Percentiles rank a stretch among this genome's conserved stretches.
Conservation (phyloP, 495 filamentous ascomycete genomes). For the Extremus antarcticus region DNA sequence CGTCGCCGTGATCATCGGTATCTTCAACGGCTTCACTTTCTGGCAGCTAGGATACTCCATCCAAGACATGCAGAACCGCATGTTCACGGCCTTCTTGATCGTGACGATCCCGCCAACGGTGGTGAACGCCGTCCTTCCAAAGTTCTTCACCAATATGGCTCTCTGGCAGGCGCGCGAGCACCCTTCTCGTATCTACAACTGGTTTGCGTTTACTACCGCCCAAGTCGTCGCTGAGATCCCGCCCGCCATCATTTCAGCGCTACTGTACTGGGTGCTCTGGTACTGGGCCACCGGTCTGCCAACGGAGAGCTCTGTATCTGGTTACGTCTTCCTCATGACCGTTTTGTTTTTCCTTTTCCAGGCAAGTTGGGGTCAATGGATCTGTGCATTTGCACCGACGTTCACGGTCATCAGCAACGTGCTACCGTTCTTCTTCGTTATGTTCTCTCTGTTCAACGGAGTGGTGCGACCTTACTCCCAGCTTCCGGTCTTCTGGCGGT, state of each 20-base stretch:
- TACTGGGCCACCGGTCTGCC: slow-evolving; percentile 70
- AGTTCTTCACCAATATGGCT: slow-evolving; percentile 66
- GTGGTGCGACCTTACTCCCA: slow-evolving; percentile 39
- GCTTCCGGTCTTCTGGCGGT: slow-evolving; percentile 31
- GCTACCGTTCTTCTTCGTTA: slow-evolving; percentile 71
- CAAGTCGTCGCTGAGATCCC: slow-evolving; percentile 71
- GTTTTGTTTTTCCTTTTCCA: slow-evolving; percentile 75
- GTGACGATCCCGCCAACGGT: slow-evolving; percentile 60
- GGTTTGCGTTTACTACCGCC: slow-evolving; percentile 72
- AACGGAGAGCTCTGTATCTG: slow-evolving; percentile 48
- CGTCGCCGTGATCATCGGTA: slow-evolving; percentile 54
- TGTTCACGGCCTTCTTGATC: slow-evolving; percentile 70
- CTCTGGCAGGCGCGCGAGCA: slow-evolving; percentile 70
- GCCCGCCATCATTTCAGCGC: slow-evolving; percentile 47
- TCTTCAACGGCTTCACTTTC: slow-evolving; percentile 65
- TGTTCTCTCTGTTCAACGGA: slow-evolving; percentile 58
- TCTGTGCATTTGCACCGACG: slow-evolving; percentile 66
- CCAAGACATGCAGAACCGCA: slow-evolving; percentile 64
- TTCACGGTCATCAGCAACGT: slow-evolving; percentile 74
- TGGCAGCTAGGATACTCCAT: slow-evolving; percentile 58
- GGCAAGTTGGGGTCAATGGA: slow-evolving; percentile 73
- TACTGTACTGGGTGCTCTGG: slow-evolving; percentile 68
- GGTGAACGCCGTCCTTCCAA: slow-evolving; percentile 70
- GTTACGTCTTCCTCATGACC: slow-evolving; percentile 78
- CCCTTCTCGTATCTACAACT: slow-evolving; percentile 68